A percentile compares a stretch with the other conserved stretches of the same genome.
phyloP scores from a whole-genome alignment of 2,329 filamentous ascomycete genomes.

The Torrubiellomyces zombiae region DNA sequence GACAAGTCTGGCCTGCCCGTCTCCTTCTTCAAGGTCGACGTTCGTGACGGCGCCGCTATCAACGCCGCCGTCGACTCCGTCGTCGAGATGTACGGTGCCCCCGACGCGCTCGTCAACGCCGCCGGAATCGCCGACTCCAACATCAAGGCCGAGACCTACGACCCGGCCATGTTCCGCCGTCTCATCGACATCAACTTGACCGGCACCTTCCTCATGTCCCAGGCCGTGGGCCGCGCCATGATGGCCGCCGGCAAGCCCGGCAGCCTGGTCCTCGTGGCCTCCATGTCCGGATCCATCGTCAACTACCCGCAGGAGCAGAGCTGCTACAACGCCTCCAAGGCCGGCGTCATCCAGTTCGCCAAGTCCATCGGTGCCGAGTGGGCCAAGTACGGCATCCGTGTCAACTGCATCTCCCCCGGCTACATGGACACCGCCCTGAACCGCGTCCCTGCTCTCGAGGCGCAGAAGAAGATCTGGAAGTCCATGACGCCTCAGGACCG shows the following conservation, averaged over 20 bases:
- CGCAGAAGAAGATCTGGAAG: slow-evolving; percentile 70
- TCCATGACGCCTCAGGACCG: slow-evolving; percentile 57
- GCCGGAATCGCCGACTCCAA: slow-evolving; percentile 73
- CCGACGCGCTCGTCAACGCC: slow-evolving; percentile 64
- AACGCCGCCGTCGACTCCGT: slow-evolving; percentile 51
- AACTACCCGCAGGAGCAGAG: slow-evolving; percentile 76
- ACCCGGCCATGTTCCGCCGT: slow-evolving; percentile 58
- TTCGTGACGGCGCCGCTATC: slow-evolving; percentile 55
- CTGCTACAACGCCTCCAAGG: slow-evolving; percentile 75
- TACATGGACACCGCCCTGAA: slow-evolving; percentile 80
- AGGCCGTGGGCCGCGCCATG: slow-evolving; percentile 56
- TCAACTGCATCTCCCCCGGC: slow-evolving; percentile 71
- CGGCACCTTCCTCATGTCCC: slow-evolving; percentile 61
- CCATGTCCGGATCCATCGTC: slow-evolving; percentile 70
- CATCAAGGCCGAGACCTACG: slow-evolving; percentile 66
- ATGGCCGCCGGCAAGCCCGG: slow-evolving; percentile 55
- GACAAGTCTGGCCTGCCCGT: slow-evolving; percentile 57
- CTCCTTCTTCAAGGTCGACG: slow-evolving; percentile 64
- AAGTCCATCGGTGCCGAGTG: slow-evolving; percentile 73
- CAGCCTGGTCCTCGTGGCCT: slow-evolving; percentile 59
- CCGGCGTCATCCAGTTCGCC: slow-evolving; percentile 60
- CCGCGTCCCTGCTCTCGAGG: slow-evolving; percentile 60
- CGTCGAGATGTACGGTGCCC: slow-evolving; percentile 46
- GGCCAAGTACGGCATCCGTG: slow-evolving; percentile 65
- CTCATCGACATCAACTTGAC: slow-evolving; percentile 72